These are phyloP conservation scores for Coelastrella sp. DNA, from an alignment of 139 green algal species.

Conservation along the genomic window DNA sequence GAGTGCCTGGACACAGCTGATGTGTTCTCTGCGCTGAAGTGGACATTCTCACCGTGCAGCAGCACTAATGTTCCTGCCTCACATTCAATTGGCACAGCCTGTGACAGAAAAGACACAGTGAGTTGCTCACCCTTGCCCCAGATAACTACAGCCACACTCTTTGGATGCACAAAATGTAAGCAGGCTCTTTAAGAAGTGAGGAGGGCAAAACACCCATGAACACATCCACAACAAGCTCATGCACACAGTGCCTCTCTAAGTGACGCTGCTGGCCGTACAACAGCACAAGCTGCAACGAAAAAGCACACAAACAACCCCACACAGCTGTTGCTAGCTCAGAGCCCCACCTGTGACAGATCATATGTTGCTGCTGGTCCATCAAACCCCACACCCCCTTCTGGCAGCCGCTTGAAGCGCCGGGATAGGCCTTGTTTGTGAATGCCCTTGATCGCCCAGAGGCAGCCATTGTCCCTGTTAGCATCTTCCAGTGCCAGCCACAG, in stretches of 20 bases:
- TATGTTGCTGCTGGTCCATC: slow-evolving; percentile 15
- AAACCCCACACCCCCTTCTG: slow-evolving; percentile 43
- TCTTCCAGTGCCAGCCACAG: slow-evolving; percentile 97
- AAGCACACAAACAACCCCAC: too few species aligned
- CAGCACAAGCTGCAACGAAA: slow-evolving; percentile 38
- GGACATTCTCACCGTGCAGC: slow-evolving; percentile 86
- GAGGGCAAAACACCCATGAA: background rate
- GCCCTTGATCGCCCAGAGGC: slow-evolving; percentile 84
- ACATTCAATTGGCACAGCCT: slow-evolving; percentile 84
- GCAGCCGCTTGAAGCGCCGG: slow-evolving; percentile 27
- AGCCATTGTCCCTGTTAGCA: slow-evolving; percentile 90
- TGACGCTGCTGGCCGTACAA: slow-evolving; percentile 54
- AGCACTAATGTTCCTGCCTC: slow-evolving; percentile 86
- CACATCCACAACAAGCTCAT: background rate
- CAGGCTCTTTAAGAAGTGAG: background rate
- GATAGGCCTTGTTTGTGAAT: slow-evolving; percentile 59
- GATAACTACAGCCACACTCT: background rate
- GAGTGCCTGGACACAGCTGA: slow-evolving; percentile 74
- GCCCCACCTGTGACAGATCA: slow-evolving; percentile 3
- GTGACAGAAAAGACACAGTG: background rate
- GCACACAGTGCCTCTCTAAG: too few species aligned
- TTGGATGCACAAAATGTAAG: background rate
- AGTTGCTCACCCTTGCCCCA: background rate
- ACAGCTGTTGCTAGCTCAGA: background rate
- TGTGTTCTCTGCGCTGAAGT: slow-evolving; percentile 68